A percentile compares a stretch with the other conserved stretches of the same genome.
phyloP scores from a whole-genome alignment of 2,329 filamentous ascomycete species.

The Bimuria novae-zelandiae region DNA sequence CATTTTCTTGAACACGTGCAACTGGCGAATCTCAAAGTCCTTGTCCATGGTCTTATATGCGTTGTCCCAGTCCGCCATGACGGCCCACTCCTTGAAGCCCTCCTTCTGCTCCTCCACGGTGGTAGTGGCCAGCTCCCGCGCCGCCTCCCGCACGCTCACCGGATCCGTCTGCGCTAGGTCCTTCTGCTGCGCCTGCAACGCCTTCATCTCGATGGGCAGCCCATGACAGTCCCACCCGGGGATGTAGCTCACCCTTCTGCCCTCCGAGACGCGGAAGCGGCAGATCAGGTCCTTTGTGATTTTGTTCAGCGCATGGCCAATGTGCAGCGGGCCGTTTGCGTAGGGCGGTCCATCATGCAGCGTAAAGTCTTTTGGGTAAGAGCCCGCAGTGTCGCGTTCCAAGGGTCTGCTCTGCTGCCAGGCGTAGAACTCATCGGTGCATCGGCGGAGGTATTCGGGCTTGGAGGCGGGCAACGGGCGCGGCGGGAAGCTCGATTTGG shows the following conservation, averaged over 20 bases:
- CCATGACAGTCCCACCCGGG: slow-evolving; percentile 99
- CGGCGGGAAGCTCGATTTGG: slow-evolving; percentile 55
- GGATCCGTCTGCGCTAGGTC: slow-evolving; percentile 44
- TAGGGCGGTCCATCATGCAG: slow-evolving; percentile 97
- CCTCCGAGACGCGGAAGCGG: slow-evolving; percentile 77
- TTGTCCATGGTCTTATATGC: slow-evolving; percentile 81
- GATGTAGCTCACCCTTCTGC: slow-evolving; percentile 76
- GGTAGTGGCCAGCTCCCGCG: slow-evolving; percentile 67
- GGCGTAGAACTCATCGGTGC: slow-evolving; percentile 83
- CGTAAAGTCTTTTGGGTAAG: slow-evolving; percentile 66
- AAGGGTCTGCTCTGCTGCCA: slow-evolving; percentile 70
- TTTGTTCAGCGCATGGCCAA: slow-evolving; percentile 96
- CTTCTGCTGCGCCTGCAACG: slow-evolving; percentile 65
- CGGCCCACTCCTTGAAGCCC: slow-evolving; percentile 72
- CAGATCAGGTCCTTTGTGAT: slow-evolving; percentile 93
- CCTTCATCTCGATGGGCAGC: slow-evolving; percentile 95
- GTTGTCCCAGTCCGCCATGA: slow-evolving; percentile 81
- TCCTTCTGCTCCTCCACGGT: slow-evolving; percentile 75
- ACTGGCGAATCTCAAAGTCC: slow-evolving; percentile 73
- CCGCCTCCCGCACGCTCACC: slow-evolving; percentile 66
- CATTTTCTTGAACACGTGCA: slow-evolving; percentile 76
- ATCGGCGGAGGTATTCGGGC: slow-evolving; percentile 68
- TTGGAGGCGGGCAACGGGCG: slow-evolving; percentile 44
- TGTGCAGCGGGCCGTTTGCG: slow-evolving; percentile 88
- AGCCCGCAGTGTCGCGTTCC: slow-evolving; percentile 47